Conservation (phyloP, 2,329 filamentous ascomycete genomes). For the Dothiorella sarmentorum region DNA sequence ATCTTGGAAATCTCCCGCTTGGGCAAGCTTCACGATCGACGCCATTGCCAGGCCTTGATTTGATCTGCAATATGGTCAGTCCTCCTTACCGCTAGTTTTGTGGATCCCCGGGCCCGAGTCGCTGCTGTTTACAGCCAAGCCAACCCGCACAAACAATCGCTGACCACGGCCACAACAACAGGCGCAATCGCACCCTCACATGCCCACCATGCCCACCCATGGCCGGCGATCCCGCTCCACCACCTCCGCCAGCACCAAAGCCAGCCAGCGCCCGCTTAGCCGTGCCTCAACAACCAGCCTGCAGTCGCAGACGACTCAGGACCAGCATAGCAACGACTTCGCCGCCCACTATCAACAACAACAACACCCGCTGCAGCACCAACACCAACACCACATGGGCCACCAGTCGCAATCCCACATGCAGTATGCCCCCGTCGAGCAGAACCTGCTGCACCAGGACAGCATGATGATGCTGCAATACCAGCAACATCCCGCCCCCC, state of each 20-base stretch:
- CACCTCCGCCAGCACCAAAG: slow-evolving; percentile 43
- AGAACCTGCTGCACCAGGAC: slow-evolving; percentile 27
- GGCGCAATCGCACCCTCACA: slow-evolving; percentile 19
- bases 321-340: slow-evolving; percentile 27
- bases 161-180: slow-evolving; percentile 20
- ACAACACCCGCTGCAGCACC: slow-evolving; percentile 23
- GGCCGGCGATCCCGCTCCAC: slow-evolving; percentile 45
- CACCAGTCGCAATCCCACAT: slow-evolving; percentile 11
- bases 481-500: slow-evolving; percentile 3
- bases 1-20: slow-evolving; percentile 6
- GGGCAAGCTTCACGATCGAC: slow-evolving; percentile 12
- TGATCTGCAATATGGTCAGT: slow-evolving; percentile 16
- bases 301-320: slow-evolving; percentile 32
- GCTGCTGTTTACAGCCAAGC: slow-evolving; percentile 17
- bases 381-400: slow-evolving; percentile 25
- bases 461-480: slow-evolving; percentile 12
- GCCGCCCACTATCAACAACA: slow-evolving; percentile 24
- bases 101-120: slow-evolving; percentile 12
- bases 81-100: slow-evolving; percentile 14
- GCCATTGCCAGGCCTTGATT: slow-evolving; percentile 15
- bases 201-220: slow-evolving; percentile 33
- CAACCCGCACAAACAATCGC: slow-evolving; percentile 28
- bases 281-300: slow-evolving; percentile 49
- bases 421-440: slow-evolving; percentile 30
- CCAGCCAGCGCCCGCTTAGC: slow-evolving; percentile 44